Conservation (phyloP, 495 filamentous ascomycete species). For the Neurospora sp. region DNA sequence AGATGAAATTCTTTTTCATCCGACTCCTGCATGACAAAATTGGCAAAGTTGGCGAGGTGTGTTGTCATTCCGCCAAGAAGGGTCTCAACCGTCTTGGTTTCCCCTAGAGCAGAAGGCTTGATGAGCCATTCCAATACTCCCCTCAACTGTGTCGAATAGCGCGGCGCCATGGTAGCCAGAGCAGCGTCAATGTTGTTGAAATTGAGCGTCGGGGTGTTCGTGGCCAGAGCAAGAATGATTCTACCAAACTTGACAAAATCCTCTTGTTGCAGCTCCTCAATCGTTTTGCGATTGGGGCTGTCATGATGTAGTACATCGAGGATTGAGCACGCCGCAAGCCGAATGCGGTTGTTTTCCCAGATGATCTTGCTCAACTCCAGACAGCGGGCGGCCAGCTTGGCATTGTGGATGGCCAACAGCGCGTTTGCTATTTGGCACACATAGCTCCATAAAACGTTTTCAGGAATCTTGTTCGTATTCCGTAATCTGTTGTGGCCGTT, state of each 20-base stretch:
- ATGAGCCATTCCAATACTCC: slow-evolving; percentile 72
- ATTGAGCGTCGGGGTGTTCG: slow-evolving; percentile 44
- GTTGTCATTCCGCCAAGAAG: slow-evolving; percentile 67
- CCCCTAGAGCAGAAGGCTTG: slow-evolving; percentile 36
- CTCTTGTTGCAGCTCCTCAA: slow-evolving; percentile 72
- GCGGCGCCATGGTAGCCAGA: slow-evolving; percentile 60
- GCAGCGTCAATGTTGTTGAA: slow-evolving; percentile 47
- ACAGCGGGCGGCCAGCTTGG: slow-evolving; percentile 71
- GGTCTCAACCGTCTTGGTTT: slow-evolving; percentile 61
- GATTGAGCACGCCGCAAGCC: slow-evolving; percentile 79
- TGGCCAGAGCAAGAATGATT: slow-evolving; percentile 69
- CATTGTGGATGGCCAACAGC: slow-evolving; percentile 73
- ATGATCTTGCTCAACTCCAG: slow-evolving; percentile 79
- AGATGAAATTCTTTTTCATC: slow-evolving; percentile 55
- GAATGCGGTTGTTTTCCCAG: slow-evolving; percentile 73
- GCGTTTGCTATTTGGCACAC: slow-evolving; percentile 86
- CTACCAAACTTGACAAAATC: slow-evolving; percentile 83
- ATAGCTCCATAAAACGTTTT: slow-evolving; percentile 82
- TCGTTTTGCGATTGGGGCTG: slow-evolving; percentile 36
- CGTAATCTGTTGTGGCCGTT: slow-evolving; percentile 39
- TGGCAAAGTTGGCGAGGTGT: slow-evolving; percentile 59
- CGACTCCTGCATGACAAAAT: slow-evolving; percentile 61
- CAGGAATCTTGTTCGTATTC: slow-evolving; percentile 47
- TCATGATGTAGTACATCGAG: slow-evolving; percentile 81
- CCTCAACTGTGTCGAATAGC: slow-evolving; percentile 63